phyloP scores from a whole-genome alignment of 768 basidiomycete species.

The Guyanaporus albipodus region DNA sequence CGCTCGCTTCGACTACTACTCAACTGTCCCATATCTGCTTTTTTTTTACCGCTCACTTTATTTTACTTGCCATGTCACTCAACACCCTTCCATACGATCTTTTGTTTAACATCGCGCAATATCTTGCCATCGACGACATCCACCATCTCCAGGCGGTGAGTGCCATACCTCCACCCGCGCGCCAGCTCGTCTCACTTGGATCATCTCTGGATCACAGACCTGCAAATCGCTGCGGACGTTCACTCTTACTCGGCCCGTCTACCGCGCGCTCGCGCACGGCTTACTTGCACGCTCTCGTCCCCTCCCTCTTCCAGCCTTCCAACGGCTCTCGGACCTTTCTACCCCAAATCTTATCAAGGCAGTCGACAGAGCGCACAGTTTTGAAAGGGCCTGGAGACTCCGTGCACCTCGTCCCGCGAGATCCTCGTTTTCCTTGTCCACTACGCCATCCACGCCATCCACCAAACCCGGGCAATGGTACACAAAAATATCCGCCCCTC shows the following conservation, averaged over 20 bases:
- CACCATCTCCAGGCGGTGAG: slow-evolving; percentile 60
- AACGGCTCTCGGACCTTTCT: slow-evolving; percentile 60
- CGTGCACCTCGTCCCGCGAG: slow-evolving; percentile 52
- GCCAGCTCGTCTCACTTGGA: slow-evolving; percentile 1
- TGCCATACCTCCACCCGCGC: slow-evolving; percentile 4
- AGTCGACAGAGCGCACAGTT: slow-evolving; percentile 58
- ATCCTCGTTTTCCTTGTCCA: slow-evolving; percentile 27
- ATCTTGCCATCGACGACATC: slow-evolving; percentile 58
- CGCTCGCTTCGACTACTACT: too few species aligned
- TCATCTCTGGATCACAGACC: slow-evolving; percentile 38
- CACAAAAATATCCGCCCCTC: slow-evolving; percentile 63
- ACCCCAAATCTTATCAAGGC: slow-evolving; percentile 58
- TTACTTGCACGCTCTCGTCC: slow-evolving; percentile 65
- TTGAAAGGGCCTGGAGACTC: slow-evolving; percentile 59
- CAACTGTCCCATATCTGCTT: slow-evolving; percentile 2
- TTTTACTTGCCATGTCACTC: slow-evolving; percentile 27
- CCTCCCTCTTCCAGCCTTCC: slow-evolving; percentile 65
- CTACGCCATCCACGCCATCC: slow-evolving; percentile 27
- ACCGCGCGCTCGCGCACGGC: slow-evolving; percentile 58
- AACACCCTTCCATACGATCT: slow-evolving; percentile 64
- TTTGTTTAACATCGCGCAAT: slow-evolving; percentile 60
- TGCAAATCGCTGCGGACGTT: slow-evolving; percentile 59
- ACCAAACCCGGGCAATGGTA: slow-evolving; percentile 45
- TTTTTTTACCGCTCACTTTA: neutral
- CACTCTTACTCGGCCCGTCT: slow-evolving; percentile 62